Evolutionary conservation across 768 basidiomycete species (phyloP), one percentile per base, ranked within the genome.

Genomic region (Trichaptum fuscoviolaceum): DNA sequence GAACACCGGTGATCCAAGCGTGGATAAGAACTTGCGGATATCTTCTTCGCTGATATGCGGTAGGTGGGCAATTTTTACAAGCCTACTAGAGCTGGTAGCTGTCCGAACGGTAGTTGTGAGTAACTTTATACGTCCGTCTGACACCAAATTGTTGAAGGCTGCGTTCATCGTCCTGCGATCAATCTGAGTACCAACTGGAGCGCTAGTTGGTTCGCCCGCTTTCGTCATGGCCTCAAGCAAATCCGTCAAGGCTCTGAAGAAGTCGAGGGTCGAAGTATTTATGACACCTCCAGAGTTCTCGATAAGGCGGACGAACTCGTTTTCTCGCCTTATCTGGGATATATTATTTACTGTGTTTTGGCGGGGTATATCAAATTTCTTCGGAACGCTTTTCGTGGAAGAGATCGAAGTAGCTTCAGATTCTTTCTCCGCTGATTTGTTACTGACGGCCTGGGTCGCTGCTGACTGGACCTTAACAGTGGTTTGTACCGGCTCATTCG

Each of bases 301-400:
- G n/a, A 94, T 75, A 24, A 91, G 82, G 34, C 84, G 86, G 65
- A 87, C 73, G 62, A 95, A 74, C 74, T 95, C 93, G 67, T 90
- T 92, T 77, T 95, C 92, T 24, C 93, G 85, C 3, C 91, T 86
- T 57, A 92, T 78, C 66, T 89, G 83, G 18, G 93, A 91, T 26
- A 95, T 85, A 69, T 94, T 95, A 62, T 85, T 79, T 68, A 82
- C 84, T 30, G 77, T 20, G 58, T 62, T 35, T 8, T 63, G 30
- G 36, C 52, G 15, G n/a, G 66, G 35, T 9, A 25, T 7, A 64
- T 57, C 24, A 15, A 23, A 24, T 63, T 35, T 65, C 64, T 65
- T 69, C 71, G 18, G 64, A 63, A 15, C 70, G 58, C 24, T 71
- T 71, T 26, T 12, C 12, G 12, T 52, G 20, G 42, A 10, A 17